Conservation (phyloP, 176 grass and related monocot species). For the Carex pumila region DNA sequence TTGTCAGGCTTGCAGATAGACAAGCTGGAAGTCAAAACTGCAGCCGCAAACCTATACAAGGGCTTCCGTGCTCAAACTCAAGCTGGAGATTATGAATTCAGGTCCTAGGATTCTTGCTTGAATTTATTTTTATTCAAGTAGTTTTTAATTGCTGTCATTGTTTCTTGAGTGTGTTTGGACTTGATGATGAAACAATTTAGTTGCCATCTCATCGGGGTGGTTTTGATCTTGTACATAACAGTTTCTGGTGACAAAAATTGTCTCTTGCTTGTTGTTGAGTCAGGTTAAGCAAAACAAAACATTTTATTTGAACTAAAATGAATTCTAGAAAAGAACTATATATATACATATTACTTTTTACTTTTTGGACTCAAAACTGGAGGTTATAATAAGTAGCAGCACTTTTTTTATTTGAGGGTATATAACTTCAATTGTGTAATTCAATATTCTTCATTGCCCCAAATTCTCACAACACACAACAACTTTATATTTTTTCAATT, state of each 20-base stretch:
- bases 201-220: not conserved
- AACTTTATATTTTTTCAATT: too few relatives aligned
- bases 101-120: slow-evolving; percentile 37
- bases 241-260: not conserved
- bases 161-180: not conserved
- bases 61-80: slow-evolving; percentile 88
- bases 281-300: not conserved
- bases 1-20: slow-evolving; percentile 89
- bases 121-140: not conserved
- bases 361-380: too few relatives aligned
- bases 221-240: not conserved
- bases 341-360: too few relatives aligned
- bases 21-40: slow-evolving; percentile 73
- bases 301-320: not conserved
- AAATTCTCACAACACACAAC: too few relatives aligned
- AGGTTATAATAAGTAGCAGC: too few relatives aligned
- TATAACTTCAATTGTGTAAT: not conserved
- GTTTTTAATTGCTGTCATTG: not conserved
- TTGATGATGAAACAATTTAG: not conserved
- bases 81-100: slow-evolving; percentile 80
- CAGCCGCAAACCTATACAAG: slow-evolving; percentile 61
- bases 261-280: not conserved
- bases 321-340: not conserved
- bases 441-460: too few relatives aligned
- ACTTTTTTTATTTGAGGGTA: not conserved